Conservation (phyloP, 1,284 basidiomycete genomes). For the Cronartium ribicola region DNA sequence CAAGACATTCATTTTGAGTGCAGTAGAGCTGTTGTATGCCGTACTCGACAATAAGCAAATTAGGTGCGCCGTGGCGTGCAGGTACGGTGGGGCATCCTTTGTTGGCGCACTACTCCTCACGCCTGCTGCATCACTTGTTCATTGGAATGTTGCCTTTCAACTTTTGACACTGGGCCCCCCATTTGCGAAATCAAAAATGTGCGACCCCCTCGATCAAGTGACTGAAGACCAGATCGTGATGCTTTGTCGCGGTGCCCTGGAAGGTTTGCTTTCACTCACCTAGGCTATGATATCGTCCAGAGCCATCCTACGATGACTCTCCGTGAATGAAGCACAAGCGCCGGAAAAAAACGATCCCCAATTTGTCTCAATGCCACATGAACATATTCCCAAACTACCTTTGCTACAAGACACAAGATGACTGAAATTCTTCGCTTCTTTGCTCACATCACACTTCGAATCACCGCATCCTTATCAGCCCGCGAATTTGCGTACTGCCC, state of each 20-base stretch:
- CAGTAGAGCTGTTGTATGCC: no score
- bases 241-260: background rate
- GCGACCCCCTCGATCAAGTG: background rate
- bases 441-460: background rate
- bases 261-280: background rate
- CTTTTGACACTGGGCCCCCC: no score
- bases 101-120: no score
- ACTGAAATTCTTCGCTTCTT: no score
- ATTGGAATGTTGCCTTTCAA: no score
- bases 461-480: background rate
- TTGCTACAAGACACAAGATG: background rate
- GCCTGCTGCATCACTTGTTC: no score
- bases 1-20: no score
- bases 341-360: background rate
- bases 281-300: background rate
- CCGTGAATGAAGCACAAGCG: no score
- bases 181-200: background rate
- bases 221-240: background rate
- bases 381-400: background rate
- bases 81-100: no score
- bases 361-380: background rate
- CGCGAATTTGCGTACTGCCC: constrained; percentile 33
- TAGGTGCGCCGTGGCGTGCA: no score
- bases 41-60: no score
- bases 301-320: no score